These are phyloP conservation scores for Leptomonas seymouri DNA, from an alignment of 208 protist species.

Conservation along the genomic window DNA sequence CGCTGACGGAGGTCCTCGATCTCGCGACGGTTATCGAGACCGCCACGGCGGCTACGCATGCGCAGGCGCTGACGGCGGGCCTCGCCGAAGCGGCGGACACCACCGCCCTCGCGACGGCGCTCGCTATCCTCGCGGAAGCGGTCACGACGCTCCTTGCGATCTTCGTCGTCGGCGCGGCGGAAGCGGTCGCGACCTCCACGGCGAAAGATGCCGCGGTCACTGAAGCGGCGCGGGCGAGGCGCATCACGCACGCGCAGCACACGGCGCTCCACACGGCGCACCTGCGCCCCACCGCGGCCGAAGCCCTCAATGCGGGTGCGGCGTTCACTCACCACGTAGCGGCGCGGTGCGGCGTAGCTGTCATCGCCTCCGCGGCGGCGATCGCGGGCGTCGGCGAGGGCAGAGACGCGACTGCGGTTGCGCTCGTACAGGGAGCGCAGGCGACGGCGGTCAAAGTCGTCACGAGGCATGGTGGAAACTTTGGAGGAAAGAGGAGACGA, in stretches of 20 bases:
- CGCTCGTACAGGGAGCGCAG: slow-evolving; percentile 83
- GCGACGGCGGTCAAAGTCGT: slow-evolving; percentile 78
- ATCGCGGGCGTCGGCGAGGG: slow-evolving; percentile 77
- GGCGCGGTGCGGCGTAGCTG: slow-evolving; percentile 62
- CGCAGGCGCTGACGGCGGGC: slow-evolving; percentile 13
- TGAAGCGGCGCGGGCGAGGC: slow-evolving; percentile 47
- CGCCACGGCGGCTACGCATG: slow-evolving; percentile 32
- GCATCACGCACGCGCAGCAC: background rate
- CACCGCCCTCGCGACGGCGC: slow-evolving; percentile 6
- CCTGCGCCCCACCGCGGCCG: slow-evolving; percentile 70
- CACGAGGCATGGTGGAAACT: slow-evolving; percentile 49
- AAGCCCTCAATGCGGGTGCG: slow-evolving; percentile 81
- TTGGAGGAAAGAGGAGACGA: background rate
- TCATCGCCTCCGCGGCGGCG: slow-evolving; percentile 53
- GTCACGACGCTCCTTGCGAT: slow-evolving; percentile 65
- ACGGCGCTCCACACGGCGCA: slow-evolving; percentile 52
- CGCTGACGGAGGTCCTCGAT: slow-evolving; percentile 30
- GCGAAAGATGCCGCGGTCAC: slow-evolving; percentile 67
- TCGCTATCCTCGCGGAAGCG: slow-evolving; percentile 40
- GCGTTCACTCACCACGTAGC: slow-evolving; percentile 79
- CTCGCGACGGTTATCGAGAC: slow-evolving; percentile 14
- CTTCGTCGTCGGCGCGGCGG: slow-evolving; percentile 70
- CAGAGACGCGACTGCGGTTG: slow-evolving; percentile 71
- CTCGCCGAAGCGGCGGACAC: slow-evolving; percentile 11
- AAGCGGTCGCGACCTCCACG: slow-evolving; percentile 73